phyloP scores from a whole-genome alignment of 768 basidiomycete genomes.

The Cubamyces lactineus region DNA sequence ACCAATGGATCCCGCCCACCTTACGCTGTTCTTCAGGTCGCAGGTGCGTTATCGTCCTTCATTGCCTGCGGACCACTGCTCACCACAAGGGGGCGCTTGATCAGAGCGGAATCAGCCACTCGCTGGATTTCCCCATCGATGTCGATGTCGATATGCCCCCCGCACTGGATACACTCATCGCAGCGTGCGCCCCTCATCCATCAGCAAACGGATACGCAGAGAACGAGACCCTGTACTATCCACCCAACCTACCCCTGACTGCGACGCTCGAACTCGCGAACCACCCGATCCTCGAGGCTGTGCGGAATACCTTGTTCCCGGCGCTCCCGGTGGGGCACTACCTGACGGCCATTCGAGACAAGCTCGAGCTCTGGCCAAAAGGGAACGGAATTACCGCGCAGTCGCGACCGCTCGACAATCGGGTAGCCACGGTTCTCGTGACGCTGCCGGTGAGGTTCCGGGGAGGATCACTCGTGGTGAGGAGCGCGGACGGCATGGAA shows the following conservation, averaged over 20 bases:
- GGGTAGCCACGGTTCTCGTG: conserved; percentile 72
- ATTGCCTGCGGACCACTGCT: not conserved
- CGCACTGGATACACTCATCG: conserved; percentile 76
- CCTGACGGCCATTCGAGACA: conserved; percentile 68
- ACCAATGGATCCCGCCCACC: conserved; percentile 65
- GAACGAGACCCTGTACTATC: conserved; percentile 72
- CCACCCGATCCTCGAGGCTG: conserved; percentile 80
- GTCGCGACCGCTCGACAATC: conserved; percentile 61
- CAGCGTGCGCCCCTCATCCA: conserved; percentile 66
- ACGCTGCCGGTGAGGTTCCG: conserved; percentile 76
- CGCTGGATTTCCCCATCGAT: conserved; percentile 82
- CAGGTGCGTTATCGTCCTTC: conserved; percentile 50
- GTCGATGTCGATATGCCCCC: conserved; percentile 75
- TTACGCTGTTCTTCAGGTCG: conserved; percentile 78
- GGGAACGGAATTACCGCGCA: conserved; percentile 64
- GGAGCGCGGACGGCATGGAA: conserved; percentile 53
- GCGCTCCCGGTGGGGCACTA: conserved; percentile 68
- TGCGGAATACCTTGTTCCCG: conserved; percentile 74
- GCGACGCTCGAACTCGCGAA: conserved; percentile 79
- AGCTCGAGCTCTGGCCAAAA: conserved; percentile 65
- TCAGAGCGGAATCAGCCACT: conserved; percentile 78
- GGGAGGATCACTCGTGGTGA: conserved; percentile 67
- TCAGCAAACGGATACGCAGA: conserved; percentile 38
- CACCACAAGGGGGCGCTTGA: not conserved
- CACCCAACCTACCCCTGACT: conserved; percentile 70